Conservation (phyloP, 176 grass and related monocot species). For the Oryza longistaminata region DNA sequence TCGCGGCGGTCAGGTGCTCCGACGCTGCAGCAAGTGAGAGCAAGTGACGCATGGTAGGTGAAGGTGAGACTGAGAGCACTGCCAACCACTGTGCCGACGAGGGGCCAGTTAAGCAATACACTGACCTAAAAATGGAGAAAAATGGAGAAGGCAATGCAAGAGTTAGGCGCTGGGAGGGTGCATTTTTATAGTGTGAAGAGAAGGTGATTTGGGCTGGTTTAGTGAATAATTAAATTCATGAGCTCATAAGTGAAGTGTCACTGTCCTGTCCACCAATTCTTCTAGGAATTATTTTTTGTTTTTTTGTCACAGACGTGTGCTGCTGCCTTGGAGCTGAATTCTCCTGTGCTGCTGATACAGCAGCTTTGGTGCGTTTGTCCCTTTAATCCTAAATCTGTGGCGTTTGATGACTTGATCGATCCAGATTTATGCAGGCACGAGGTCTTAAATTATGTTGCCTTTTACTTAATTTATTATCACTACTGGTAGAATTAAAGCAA, state of each 20-base stretch:
- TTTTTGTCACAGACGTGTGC: neutral
- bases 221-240: neutral
- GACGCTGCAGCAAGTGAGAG: conserved; percentile 15
- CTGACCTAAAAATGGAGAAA: too few species aligned
- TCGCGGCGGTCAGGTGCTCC: conserved; percentile 22
- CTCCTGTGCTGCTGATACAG: neutral
- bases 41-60: conserved; percentile 21
- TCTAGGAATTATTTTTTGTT: neutral
- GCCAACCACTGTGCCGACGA: neutral
- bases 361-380: neutral
- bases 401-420: neutral
- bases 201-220: neutral
- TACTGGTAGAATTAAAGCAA: neutral
- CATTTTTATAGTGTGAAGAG: conserved; percentile 13
- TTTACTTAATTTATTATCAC: neutral
- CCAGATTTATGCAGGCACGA: neutral
- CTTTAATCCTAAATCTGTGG: neutral
- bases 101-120: neutral
- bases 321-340: neutral
- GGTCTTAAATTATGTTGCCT: neutral
- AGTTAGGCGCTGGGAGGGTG: neutral
- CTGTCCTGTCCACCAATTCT: conserved; percentile 8
- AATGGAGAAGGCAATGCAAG: neutral
- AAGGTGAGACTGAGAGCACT: neutral
- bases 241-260: conserved; percentile 3